Evolutionary conservation across 2,329 filamentous ascomycete genomes (phyloP), one percentile per base, ranked within the genome.

Genomic region (Colletotrichum sp.): DNA sequence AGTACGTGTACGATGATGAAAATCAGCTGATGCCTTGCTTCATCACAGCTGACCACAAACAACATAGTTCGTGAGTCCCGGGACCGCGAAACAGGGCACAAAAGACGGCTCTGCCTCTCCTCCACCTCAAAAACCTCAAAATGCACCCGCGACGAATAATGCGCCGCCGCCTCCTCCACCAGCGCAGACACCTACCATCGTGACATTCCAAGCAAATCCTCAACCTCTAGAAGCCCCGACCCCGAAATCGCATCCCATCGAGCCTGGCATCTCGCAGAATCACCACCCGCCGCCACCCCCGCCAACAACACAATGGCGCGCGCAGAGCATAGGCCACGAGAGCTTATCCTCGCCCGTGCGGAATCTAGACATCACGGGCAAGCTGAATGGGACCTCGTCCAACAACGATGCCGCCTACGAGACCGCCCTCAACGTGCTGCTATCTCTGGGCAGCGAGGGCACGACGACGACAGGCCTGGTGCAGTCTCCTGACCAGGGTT

Each of bases 341-440:
- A 58, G 62, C 28, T 43, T 76, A 3, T 43, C 65, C 0, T 74
- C 71, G 6, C 72, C 75, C 2, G 71, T 64, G 7, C 66, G 64
- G 0, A 66, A 68, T 9, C 56, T 70, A 3, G 62, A 75, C n/a
- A 55, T 70, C 16, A 43, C 66, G 2, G 61, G 27, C 27, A 39
- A 55, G 56, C 22, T 70, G 43, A 18, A 56, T 4, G 32, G 69
- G 4, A 16, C 62, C 5, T 69, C 60, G 5, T 70, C 70, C 2
- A 64, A 58, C 4, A 72, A 64, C 16, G 70, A 76, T 28, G 66
- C 69, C 5, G 70, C 76, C 10, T 84, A 84, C 64, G 80, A 84
- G 72, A 83, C 81, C 6, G 83, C 83, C 5, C 77, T 85, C 12
- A 79, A 83, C 32, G 83, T 81, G 1, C 77, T 85, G 4, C 66